Conservation (phyloP, 495 filamentous ascomycete species). For the Staphylotrichum longicolle region DNA sequence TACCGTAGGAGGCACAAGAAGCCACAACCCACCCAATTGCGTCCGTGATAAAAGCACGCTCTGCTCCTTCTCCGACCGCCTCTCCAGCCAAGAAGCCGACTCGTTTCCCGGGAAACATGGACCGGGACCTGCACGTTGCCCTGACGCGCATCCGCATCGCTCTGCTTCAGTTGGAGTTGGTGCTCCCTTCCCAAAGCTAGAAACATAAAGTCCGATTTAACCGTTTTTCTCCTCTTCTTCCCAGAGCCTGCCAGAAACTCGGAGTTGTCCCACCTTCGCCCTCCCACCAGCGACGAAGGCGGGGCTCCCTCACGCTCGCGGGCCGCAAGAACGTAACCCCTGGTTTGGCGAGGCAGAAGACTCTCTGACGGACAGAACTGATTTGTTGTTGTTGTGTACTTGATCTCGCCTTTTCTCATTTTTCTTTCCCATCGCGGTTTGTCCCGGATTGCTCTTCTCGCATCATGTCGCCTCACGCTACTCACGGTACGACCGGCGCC, state of each 20-base stretch:
- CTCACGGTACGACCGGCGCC: not conserved
- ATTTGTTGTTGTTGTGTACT: not conserved
- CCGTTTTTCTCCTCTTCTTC: no score
- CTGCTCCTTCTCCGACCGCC: not conserved
- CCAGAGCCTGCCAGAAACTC: conserved; percentile 29
- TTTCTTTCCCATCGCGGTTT: not conserved
- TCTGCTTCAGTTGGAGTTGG: conserved; percentile 37
- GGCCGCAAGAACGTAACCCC: conserved; percentile 32
- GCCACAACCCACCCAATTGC: not conserved
- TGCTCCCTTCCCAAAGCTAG: conserved; percentile 5
- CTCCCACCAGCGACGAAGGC: conserved; percentile 24
- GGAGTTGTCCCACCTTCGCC: conserved; percentile 14
- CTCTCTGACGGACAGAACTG: conserved; percentile 26
- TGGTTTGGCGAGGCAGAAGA: conserved; percentile 34
- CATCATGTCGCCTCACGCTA: conserved; percentile 32
- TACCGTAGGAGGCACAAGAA: not conserved
- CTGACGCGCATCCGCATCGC: conserved; percentile 37
- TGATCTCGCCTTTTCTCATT: conserved; percentile 3
- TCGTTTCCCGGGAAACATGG: conserved; percentile 21
- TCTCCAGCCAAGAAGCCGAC: not conserved
- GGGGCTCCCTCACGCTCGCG: conserved; percentile 27
- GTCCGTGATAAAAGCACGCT: not conserved
- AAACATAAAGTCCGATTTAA: not conserved
- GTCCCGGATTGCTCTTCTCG: not conserved
- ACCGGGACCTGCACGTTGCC: conserved; percentile 30